phyloP scores from a whole-genome alignment of 176 grass and related monocot species.

The Musa itinerans region DNA sequence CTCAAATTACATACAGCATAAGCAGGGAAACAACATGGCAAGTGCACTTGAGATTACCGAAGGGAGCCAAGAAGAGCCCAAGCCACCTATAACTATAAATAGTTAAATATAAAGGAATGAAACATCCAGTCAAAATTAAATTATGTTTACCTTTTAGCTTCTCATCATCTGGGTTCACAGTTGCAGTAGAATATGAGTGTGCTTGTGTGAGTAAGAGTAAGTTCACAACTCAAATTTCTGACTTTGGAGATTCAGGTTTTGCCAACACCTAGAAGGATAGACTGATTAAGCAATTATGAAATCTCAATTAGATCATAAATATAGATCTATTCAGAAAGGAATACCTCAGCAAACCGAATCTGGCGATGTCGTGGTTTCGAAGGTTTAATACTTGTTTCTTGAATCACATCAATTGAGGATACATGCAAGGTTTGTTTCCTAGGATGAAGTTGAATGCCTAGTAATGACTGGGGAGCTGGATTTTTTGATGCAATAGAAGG shows the following conservation, averaged over 20 bases:
- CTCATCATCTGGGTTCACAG: background rate
- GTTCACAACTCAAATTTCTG: slow-evolving; percentile 39
- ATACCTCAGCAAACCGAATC: slow-evolving; percentile 84
- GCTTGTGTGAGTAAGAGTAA: background rate
- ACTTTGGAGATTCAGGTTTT: slow-evolving; percentile 28
- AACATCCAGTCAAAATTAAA: background rate
- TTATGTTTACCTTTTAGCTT: background rate
- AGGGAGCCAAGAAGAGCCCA: background rate
- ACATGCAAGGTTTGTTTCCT: slow-evolving; percentile 52
- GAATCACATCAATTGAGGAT: slow-evolving; percentile 26
- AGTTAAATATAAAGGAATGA: background rate
- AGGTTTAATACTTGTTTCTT: slow-evolving; percentile 42
- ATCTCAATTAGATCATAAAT: slow-evolving; percentile 1
- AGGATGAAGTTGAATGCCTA: slow-evolving; percentile 74
- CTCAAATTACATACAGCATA: background rate
- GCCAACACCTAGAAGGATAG: slow-evolving; percentile 47
- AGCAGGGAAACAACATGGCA: background rate
- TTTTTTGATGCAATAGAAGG: slow-evolving; percentile 57
- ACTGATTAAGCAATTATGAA: background rate
- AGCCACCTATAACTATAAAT: background rate
- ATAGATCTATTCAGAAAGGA: slow-evolving; percentile 13
- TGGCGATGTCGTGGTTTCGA: slow-evolving; percentile 25
- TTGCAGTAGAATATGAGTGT: background rate
- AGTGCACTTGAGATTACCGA: background rate
- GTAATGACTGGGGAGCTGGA: slow-evolving; percentile 46